Evolutionary conservation across 768 basidiomycete genomes (phyloP).

Genomic region (Gymnopilus dilepis): DNA sequence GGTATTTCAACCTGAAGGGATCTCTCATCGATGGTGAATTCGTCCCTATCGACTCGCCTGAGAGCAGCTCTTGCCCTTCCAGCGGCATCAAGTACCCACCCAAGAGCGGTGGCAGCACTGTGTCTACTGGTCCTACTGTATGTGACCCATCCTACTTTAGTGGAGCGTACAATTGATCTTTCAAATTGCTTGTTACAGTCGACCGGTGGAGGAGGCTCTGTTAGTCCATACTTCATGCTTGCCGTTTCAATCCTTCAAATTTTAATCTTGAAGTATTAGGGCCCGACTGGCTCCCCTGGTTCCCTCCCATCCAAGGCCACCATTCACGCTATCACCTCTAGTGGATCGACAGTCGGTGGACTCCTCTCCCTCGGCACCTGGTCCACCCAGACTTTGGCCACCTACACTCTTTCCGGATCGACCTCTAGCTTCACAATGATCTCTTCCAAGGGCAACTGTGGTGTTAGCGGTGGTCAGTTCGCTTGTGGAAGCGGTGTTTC

Average conservation of each 20-base stretch:
- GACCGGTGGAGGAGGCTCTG: background rate
- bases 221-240: background rate
- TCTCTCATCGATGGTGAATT: slow-evolving; percentile 72
- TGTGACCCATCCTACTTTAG: slow-evolving; percentile 13
- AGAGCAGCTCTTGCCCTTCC: slow-evolving; percentile 55
- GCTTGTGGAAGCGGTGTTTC: slow-evolving; percentile 58
- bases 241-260: background rate
- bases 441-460: slow-evolving; percentile 64
- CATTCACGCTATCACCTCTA: slow-evolving; percentile 44
- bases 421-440: slow-evolving; percentile 58
- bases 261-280: background rate
- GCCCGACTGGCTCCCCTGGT: slow-evolving; percentile 15
- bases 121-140: slow-evolving; percentile 33
- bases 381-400: slow-evolving; percentile 66
- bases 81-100: slow-evolving; percentile 64
- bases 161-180: background rate
- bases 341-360: slow-evolving; percentile 47
- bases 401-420: slow-evolving; percentile 54
- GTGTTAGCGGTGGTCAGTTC: slow-evolving; percentile 49
- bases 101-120: slow-evolving; percentile 45
- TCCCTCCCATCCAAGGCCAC: slow-evolving; percentile 51
- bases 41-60: slow-evolving; percentile 61
- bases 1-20: slow-evolving; percentile 70
- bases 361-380: slow-evolving; percentile 61
- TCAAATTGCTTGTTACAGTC: background rate